Evolutionary conservation across 768 basidiomycete species (phyloP).

Genomic region (Hericium rajendrae): DNA sequence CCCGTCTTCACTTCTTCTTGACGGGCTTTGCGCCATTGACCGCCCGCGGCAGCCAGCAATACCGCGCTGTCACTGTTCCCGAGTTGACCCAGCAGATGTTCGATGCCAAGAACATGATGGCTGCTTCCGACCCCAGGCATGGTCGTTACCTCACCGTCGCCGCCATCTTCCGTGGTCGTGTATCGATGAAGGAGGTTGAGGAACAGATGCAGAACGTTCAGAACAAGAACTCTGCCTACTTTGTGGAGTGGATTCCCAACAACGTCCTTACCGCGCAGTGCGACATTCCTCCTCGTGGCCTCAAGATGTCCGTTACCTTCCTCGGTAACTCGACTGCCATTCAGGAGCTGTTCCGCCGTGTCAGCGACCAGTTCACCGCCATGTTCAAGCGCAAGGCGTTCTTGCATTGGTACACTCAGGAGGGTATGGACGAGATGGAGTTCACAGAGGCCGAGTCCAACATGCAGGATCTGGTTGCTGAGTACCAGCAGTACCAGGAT

Average conservation of each 20-base stretch:
- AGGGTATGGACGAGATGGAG: constrained; percentile 99
- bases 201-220: constrained; percentile 98
- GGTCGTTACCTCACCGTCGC: constrained; percentile 97
- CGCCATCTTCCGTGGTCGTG: constrained; percentile 97
- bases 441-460: constrained; percentile 99
- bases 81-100: constrained; percentile 99
- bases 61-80: constrained; percentile 94
- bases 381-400: constrained; percentile 99
- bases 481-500: constrained; percentile 96
- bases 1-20: constrained; percentile 99
- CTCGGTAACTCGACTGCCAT: constrained; percentile 96
- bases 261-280: constrained; percentile 97
- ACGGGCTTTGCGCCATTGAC: constrained; percentile 93
- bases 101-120: constrained; percentile 99
- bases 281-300: constrained; percentile 91
- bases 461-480: constrained; percentile 97
- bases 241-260: constrained; percentile 99
- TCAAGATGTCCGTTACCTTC: constrained; percentile 97
- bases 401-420: constrained; percentile 98
- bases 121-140: constrained; percentile 92
- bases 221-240: constrained; percentile 96
- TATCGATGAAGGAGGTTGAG: constrained; percentile 99
- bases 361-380: constrained; percentile 95
- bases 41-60: constrained; percentile 88
- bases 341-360: constrained; percentile 98